phyloP scores from a whole-genome alignment of 106 monocot genomes.

The Phalaenopsis aphrodite region DNA sequence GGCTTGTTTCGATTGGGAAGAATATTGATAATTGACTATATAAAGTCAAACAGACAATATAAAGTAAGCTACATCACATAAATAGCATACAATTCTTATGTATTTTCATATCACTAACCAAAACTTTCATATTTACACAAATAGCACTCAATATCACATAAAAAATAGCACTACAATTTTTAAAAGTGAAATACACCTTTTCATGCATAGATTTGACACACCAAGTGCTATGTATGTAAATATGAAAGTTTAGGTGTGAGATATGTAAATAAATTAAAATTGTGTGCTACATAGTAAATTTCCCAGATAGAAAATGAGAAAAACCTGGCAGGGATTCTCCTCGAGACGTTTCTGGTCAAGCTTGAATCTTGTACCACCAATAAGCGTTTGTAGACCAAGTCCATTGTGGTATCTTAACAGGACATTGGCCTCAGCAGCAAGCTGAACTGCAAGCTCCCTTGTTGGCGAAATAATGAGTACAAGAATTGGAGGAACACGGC shows the following conservation, averaged over 20 bases:
- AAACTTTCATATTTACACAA: no score
- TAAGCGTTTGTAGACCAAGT: conserved; percentile 71
- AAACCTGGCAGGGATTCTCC: conserved; percentile 88
- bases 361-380: conserved; percentile 94
- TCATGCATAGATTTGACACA: no score
- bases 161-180: no score
- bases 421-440: conserved; percentile 89
- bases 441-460: conserved; percentile 91
- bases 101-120: no score
- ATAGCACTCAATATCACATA: no score
- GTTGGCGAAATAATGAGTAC: conserved; percentile 79
- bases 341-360: conserved; percentile 85
- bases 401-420: conserved; percentile 68
- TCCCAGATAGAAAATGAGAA: neutral
- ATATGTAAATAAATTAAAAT: no score
- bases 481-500: conserved; percentile 50
- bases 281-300: no score
- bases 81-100: no score
- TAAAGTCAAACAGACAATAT: neutral
- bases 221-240: no score
- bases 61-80: neutral
- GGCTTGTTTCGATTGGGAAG: neutral
- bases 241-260: no score
- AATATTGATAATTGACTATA: neutral
- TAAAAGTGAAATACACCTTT: no score